Conservation (phyloP, 768 basidiomycete species). For the Sarcodon aspratus region DNA sequence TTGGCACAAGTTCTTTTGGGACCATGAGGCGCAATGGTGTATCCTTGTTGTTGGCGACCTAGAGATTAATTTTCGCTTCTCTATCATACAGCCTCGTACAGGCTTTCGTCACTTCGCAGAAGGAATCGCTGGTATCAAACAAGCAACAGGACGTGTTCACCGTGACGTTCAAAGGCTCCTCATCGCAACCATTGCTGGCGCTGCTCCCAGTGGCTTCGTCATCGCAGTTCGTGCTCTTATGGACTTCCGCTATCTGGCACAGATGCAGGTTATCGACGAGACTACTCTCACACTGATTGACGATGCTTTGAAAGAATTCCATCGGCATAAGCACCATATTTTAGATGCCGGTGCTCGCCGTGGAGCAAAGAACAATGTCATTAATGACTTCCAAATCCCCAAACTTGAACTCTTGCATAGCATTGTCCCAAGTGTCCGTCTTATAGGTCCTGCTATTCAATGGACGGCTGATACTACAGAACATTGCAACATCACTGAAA, state of each 20-base stretch:
- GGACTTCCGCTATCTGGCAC: neutral
- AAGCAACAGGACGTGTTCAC: constrained; percentile 29
- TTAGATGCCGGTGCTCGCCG: neutral
- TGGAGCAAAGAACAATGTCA: neutral
- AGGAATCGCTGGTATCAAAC: constrained; percentile 18
- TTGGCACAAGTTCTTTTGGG: constrained; percentile 24
- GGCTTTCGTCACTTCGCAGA: neutral
- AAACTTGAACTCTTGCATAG: too few species aligned
- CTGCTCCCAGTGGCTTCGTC: too few species aligned
- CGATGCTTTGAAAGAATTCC: neutral
- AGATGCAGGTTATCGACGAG: neutral
- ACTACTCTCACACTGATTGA: neutral
- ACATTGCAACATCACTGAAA: neutral
- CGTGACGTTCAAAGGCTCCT: neutral
- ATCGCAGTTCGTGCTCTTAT: neutral
- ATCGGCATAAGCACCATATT: neutral
- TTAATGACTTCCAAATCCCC: neutral
- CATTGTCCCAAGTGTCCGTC: too few species aligned
- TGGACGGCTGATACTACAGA: too few species aligned
- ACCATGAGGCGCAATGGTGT: constrained; percentile 6
- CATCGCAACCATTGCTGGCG: constrained; percentile 24
- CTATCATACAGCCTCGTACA: neutral
- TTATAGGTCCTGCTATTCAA: neutral
- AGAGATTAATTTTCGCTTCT: neutral
- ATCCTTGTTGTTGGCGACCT: neutral